These are phyloP conservation scores for Sungouiozyma ichnusensis DNA, from an alignment of 805 yeast genomes.

Conservation along the genomic window DNA sequence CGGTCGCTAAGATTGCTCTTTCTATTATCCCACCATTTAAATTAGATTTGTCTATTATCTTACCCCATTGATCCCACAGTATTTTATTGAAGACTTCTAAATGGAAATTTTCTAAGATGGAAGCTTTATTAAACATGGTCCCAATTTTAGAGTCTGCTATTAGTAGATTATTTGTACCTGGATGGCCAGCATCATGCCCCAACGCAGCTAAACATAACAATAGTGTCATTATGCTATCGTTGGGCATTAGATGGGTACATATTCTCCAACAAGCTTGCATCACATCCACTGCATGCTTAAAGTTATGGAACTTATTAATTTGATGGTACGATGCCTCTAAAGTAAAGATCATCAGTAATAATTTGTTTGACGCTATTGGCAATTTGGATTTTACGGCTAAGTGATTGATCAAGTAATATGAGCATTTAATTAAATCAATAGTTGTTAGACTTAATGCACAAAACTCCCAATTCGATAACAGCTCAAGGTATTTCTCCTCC, in stretches of 20 bases:
- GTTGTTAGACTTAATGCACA: slow-evolving; percentile 20
- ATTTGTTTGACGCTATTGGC: slow-evolving; percentile 32
- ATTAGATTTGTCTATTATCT: slow-evolving; percentile 11
- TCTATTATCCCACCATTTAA: slow-evolving; percentile 12
- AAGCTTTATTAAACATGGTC: slow-evolving; percentile 46
- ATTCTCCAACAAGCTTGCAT: slow-evolving; percentile 78
- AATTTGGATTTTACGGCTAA: slow-evolving; percentile 12
- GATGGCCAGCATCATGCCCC: slow-evolving; percentile 96
- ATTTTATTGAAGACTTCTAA: slow-evolving; percentile 48
- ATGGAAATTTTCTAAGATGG: slow-evolving; percentile 80
- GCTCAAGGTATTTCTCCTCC: slow-evolving; percentile 9
- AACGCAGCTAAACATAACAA: slow-evolving; percentile 69
- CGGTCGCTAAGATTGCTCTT: slow-evolving; percentile 61
- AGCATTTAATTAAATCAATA: slow-evolving; percentile 21
- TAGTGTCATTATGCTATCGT: slow-evolving; percentile 37
- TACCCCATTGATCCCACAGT: slow-evolving; percentile 44
- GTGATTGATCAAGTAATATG: slow-evolving; percentile 16
- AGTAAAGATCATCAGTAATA: slow-evolving; percentile 51
- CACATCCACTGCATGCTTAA: slow-evolving; percentile 92
- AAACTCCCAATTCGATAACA: slow-evolving; percentile 23
- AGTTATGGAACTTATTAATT: slow-evolving; percentile 89
- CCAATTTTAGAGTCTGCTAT: slow-evolving; percentile 58
- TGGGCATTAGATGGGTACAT: slow-evolving; percentile 13
- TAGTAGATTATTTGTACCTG: slow-evolving; percentile 83
- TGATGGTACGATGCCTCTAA: slow-evolving; percentile 71